These are phyloP conservation scores for Scheffersomyces lignosus DNA, from an alignment of 805 yeast species.

Conservation along the genomic window DNA sequence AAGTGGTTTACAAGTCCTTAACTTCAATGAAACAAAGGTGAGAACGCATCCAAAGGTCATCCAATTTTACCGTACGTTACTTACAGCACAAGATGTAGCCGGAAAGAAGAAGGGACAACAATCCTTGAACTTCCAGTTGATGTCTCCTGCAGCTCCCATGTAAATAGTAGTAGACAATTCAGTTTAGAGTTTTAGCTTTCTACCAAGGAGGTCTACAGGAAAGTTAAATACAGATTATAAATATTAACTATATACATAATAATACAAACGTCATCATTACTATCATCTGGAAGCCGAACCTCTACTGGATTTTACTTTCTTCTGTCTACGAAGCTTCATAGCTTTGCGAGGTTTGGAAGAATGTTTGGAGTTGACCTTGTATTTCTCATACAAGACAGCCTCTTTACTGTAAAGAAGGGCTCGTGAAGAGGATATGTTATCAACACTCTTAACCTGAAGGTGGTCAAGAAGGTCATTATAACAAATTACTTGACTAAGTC, in stretches of 20 bases:
- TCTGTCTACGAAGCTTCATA: not conserved
- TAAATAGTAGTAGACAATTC: too few species aligned
- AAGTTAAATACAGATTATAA: constrained; percentile 3
- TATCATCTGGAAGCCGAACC: too few species aligned
- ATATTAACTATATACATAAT: constrained; percentile 1
- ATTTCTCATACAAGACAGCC: too few species aligned
- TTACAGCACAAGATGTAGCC: constrained; percentile 33
- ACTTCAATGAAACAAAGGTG: constrained; percentile 66
- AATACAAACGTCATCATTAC: too few species aligned
- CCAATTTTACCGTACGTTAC: constrained; percentile 60
- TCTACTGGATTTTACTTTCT: not conserved
- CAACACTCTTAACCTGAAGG: too few species aligned
- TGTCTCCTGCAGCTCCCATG: too few species aligned
- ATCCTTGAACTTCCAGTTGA: not conserved
- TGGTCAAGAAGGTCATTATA: too few species aligned
- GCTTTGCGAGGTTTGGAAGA: not conserved
- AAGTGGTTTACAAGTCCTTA: constrained; percentile 77
- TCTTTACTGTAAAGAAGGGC: too few species aligned
- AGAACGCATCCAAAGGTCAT: constrained; percentile 69
- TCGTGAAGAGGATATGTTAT: too few species aligned
- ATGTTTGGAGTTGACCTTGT: too few species aligned
- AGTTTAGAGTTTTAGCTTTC: too few species aligned
- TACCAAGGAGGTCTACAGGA: constrained; percentile 1
- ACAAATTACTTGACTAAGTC: constrained; percentile 16
- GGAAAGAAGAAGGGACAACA: constrained; percentile 12